Percentiles rank a stretch among this genome's conserved stretches.
Evolutionary conservation across 1,284 basidiomycete genomes (phyloP).

Genomic region (Kalmanozyma brasiliensis): DNA sequence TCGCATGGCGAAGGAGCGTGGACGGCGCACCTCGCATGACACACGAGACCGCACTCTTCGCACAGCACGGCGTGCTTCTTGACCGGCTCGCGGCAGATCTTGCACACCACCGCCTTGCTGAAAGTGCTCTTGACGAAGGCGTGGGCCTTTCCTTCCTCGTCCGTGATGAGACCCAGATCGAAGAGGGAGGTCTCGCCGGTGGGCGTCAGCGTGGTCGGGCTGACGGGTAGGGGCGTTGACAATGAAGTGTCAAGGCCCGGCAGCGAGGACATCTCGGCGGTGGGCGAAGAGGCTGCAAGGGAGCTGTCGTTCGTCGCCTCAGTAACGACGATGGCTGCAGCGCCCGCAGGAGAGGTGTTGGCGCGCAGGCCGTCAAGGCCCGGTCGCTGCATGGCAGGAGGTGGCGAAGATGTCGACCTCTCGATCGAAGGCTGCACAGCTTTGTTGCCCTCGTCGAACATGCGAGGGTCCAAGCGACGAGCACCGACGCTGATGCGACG

Average conservation of each 20-base stretch:
- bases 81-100: conserved; percentile 81
- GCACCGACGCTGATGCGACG: conserved; percentile 86
- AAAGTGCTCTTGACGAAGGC: conserved; percentile 91
- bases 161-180: conserved; percentile 33
- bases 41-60: conserved; percentile 86
- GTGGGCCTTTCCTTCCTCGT: conserved; percentile 70
- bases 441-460: conserved; percentile 26
- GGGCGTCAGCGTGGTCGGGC: conserved; percentile 19
- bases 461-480: conserved; percentile 72
- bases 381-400: conserved; percentile 33
- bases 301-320: conserved; percentile 21
- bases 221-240: conserved; percentile 2
- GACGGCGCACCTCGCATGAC: conserved; percentile 80
- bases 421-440: conserved; percentile 38
- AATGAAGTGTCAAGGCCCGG: conserved; percentile 14
- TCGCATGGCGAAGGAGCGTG: conserved; percentile 84
- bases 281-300: conserved; percentile 18
- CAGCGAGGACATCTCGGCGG: conserved; percentile 4
- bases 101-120: conserved; percentile 87
- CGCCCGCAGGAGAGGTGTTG: conserved; percentile 38
- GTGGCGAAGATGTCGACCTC: conserved; percentile 44
- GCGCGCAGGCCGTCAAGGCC: conserved; percentile 28
- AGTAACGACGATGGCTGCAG: conserved; percentile 14
- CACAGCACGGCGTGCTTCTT: conserved; percentile 90
- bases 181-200: conserved; percentile 45